A percentile compares a stretch with the other conserved stretches of the same genome.
These are phyloP conservation scores for Cercospora zeae-maydis DNA, from an alignment of 2,329 filamentous ascomycete genomes.

Conservation along the genomic window DNA sequence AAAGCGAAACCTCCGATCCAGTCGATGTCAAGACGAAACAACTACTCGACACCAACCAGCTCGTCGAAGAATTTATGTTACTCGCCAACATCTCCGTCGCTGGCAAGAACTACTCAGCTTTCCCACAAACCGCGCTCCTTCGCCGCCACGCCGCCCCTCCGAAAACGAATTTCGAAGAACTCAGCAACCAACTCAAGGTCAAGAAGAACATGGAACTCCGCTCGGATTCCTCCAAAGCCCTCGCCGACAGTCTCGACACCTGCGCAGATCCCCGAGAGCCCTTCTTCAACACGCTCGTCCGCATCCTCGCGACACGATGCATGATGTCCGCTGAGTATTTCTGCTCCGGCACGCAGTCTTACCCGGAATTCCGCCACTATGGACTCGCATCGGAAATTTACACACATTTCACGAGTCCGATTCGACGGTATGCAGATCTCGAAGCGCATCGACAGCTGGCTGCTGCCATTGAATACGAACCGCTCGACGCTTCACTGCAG, in stretches of 20 bases:
- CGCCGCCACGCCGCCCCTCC: constrained; percentile 89
- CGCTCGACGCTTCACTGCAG: constrained; percentile 74
- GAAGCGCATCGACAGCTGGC: constrained; percentile 92
- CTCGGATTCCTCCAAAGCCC: constrained; percentile 83
- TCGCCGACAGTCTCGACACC: constrained; percentile 84
- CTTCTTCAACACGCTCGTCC: constrained; percentile 97
- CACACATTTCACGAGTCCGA: constrained; percentile 97
- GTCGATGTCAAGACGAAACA: constrained; percentile 95
- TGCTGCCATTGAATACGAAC: constrained; percentile 89
- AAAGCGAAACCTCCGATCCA: constrained; percentile 92
- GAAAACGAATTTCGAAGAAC: constrained; percentile 93
- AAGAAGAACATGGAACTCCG: constrained; percentile 77
- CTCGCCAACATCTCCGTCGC: constrained; percentile 96
- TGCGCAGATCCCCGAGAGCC: constrained; percentile 78
- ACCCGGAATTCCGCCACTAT: constrained; percentile 94
- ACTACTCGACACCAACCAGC: constrained; percentile 89
- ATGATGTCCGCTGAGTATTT: constrained; percentile 99
- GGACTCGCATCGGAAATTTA: constrained; percentile 95
- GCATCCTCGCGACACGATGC: constrained; percentile 95
- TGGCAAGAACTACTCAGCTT: constrained; percentile 81
- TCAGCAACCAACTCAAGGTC: constrained; percentile 83
- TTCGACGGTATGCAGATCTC: constrained; percentile 95
- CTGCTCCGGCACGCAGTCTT: constrained; percentile 85
- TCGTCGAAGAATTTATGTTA: constrained; percentile 99
- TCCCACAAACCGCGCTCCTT: constrained; percentile 91